Conservation (phyloP, 2,329 filamentous ascomycete genomes). For the Rutstroemia sp. region DNA sequence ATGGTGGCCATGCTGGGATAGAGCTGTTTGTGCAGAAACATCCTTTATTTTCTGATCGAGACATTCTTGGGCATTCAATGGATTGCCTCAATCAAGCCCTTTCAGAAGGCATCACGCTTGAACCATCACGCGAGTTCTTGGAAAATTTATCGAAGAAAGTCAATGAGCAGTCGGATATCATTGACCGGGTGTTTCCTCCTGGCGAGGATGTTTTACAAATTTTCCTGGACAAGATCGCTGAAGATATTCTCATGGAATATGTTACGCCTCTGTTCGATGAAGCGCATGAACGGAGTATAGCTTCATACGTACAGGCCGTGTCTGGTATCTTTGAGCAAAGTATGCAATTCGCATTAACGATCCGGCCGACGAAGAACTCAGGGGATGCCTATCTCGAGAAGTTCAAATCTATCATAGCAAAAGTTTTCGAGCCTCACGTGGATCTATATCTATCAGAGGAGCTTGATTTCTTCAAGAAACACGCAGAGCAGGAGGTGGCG, state of each 20-base stretch:
- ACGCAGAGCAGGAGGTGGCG: slow-evolving; percentile 68
- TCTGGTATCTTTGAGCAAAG: slow-evolving; percentile 85
- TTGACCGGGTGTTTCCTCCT: slow-evolving; percentile 73
- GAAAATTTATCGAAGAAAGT: slow-evolving; percentile 64
- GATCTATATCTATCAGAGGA: slow-evolving; percentile 91
- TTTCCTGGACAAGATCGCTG: slow-evolving; percentile 74
- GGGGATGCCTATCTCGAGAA: slow-evolving; percentile 54
- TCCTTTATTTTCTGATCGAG: slow-evolving; percentile 68
- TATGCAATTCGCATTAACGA: slow-evolving; percentile 64
- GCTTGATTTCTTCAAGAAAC: slow-evolving; percentile 72
- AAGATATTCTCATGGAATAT: slow-evolving; percentile 80
- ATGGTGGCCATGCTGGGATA: slow-evolving; percentile 69
- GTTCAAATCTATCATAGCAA: slow-evolving; percentile 58
- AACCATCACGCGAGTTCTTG: slow-evolving; percentile 78
- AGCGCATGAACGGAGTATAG: slow-evolving; percentile 66
- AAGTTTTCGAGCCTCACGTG: slow-evolving; percentile 85
- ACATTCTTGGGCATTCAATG: slow-evolving; percentile 63
- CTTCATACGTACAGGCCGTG: slow-evolving; percentile 76
- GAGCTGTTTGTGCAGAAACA: slow-evolving; percentile 88
- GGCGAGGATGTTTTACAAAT: slow-evolving; percentile 64
- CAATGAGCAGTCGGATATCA: slow-evolving; percentile 74
- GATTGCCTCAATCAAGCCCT: slow-evolving; percentile 71
- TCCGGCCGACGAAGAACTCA: slow-evolving; percentile 59
- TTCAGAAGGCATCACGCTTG: slow-evolving; percentile 62
- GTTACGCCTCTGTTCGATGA: slow-evolving; percentile 81